A percentile compares a stretch with the other conserved stretches of the same genome.
Conservation (phyloP, 306 rosid genomes). For the Arachis hypogaea region DNA sequence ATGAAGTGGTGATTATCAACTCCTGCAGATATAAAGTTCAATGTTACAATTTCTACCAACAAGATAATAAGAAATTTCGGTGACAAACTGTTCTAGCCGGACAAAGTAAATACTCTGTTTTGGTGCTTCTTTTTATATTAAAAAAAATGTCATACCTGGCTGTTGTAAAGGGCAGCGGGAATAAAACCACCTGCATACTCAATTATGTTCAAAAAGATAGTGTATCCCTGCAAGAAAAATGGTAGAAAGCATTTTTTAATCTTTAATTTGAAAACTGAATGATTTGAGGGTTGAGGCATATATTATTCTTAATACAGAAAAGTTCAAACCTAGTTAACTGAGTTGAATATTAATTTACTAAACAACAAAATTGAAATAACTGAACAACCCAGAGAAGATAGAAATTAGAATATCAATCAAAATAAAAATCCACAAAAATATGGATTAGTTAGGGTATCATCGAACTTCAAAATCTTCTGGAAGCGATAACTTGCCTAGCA, state of each 20-base stretch:
- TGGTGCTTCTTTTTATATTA: background rate
- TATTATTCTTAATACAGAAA: constrained; percentile 12
- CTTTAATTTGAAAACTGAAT: constrained; percentile 21
- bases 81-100: constrained; percentile 23
- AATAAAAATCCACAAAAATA: constrained; percentile 18
- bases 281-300: background rate
- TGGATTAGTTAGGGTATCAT: constrained; percentile 6
- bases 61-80: constrained; percentile 19
- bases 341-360: background rate
- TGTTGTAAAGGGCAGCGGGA: constrained; percentile 79
- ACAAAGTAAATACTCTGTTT: background rate
- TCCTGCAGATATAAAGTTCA: constrained; percentile 64
- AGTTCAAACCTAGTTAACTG: background rate
- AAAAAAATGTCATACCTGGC: constrained; percentile 66
- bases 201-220: constrained; percentile 74
- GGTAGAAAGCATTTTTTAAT: constrained; percentile 18
- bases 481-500: constrained; percentile 15
- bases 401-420: constrained; percentile 4
- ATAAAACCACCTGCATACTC: constrained; percentile 76
- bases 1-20: constrained; percentile 69
- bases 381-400: constrained; percentile 10
- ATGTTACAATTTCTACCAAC: background rate
- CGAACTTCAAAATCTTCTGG: background rate
- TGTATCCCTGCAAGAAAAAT: constrained; percentile 73
- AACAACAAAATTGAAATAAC: constrained; percentile 28